phyloP scores from a whole-genome alignment of 2,329 filamentous ascomycete genomes.

The Colletotrichum sublineola region DNA sequence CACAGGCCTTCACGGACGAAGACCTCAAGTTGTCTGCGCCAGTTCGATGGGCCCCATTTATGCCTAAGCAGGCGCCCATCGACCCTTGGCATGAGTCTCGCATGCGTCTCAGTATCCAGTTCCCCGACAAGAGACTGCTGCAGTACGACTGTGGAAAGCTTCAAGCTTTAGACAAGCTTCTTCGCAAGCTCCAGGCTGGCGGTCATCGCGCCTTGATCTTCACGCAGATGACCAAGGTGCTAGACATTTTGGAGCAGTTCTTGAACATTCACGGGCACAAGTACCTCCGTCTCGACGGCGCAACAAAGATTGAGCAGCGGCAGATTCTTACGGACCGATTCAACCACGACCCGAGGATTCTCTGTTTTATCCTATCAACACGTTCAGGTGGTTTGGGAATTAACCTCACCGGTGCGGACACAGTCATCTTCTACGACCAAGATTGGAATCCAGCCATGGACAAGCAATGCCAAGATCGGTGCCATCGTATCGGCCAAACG shows the following conservation, averaged over 20 bases:
- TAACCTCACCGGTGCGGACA: slow-evolving; percentile 96
- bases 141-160: slow-evolving; percentile 99
- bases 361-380: slow-evolving; percentile 95
- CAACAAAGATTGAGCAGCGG: slow-evolving; percentile 94
- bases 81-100: slow-evolving; percentile 96
- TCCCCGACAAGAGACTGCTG: slow-evolving; percentile 94
- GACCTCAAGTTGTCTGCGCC: slow-evolving; percentile 71
- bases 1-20: slow-evolving; percentile 68
- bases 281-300: slow-evolving; percentile 95
- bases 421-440: slow-evolving; percentile 98
- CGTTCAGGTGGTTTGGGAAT: slow-evolving; percentile 95
- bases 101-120: slow-evolving; percentile 93
- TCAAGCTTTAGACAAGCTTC: slow-evolving; percentile 86
- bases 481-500: slow-evolving; percentile 97
- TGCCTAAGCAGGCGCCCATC: slow-evolving; percentile 66
- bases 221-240: slow-evolving; percentile 98
- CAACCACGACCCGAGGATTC: slow-evolving; percentile 92
- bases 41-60: slow-evolving; percentile 67
- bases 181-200: slow-evolving; percentile 88
- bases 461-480: slow-evolving; percentile 97
- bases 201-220: slow-evolving; percentile 97
- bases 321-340: slow-evolving; percentile 97
- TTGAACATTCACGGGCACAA: slow-evolving; percentile 98
- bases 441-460: slow-evolving; percentile 99
- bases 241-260: slow-evolving; percentile 97